These are phyloP conservation scores for Leccinellum rugosiceps DNA, from an alignment of 768 basidiomycete genomes.

Conservation along the genomic window DNA sequence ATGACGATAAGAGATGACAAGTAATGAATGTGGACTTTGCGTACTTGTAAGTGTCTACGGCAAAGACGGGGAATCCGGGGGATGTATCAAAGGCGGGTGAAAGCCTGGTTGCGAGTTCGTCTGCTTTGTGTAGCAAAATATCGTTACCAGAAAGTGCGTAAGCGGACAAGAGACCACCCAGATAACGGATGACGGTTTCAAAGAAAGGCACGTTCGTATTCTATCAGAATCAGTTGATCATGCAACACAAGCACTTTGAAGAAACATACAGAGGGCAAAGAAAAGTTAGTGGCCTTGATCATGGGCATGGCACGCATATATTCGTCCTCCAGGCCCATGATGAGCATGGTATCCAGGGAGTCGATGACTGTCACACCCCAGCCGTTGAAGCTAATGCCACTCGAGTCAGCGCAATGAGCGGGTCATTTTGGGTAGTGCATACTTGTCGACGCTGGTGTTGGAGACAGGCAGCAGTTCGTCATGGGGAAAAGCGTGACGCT, in stretches of 20 bases:
- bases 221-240: conserved; percentile 8
- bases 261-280: conserved; percentile 38
- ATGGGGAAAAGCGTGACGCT: conserved; percentile 53
- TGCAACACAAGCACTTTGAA: background rate
- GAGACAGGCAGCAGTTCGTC: conserved; percentile 63
- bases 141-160: conserved; percentile 70
- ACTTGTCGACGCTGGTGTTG: conserved; percentile 50
- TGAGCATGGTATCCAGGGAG: conserved; percentile 79
- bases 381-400: conserved; percentile 62
- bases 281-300: conserved; percentile 49
- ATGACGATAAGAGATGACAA: background rate
- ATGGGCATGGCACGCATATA: conserved; percentile 61
- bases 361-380: conserved; percentile 81
- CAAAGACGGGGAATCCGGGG: conserved; percentile 67
- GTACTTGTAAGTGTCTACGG: conserved; percentile 64
- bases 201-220: conserved; percentile 55
- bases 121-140: conserved; percentile 63
- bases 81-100: conserved; percentile 69
- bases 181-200: conserved; percentile 86
- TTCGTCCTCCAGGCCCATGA: conserved; percentile 75
- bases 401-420: background rate
- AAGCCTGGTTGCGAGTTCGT: conserved; percentile 73
- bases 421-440: conserved; percentile 12
- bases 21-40: conserved; percentile 6
- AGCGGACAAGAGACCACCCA: conserved; percentile 84